Conservation (phyloP, 257 asterid genomes). For the Anisodus tanguticus region DNA sequence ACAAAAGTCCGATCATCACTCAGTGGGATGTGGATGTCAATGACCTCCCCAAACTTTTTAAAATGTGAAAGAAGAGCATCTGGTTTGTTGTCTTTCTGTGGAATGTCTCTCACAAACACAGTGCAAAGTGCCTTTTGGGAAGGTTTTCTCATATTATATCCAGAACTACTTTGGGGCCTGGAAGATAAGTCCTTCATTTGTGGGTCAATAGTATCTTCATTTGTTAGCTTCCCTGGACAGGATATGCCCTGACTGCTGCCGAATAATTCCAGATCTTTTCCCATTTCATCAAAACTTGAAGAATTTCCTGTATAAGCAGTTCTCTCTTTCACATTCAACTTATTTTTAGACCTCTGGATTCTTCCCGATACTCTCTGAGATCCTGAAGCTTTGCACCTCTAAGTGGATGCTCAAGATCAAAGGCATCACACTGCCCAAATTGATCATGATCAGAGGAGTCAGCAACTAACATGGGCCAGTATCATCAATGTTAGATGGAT, state of each 20-base stretch:
- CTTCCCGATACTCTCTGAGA: slow-evolving; percentile 86
- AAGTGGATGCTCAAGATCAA: slow-evolving; percentile 48
- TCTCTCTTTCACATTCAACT: slow-evolving; percentile 53
- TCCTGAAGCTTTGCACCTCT: slow-evolving; percentile 53
- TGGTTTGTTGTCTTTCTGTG: slow-evolving; percentile 80
- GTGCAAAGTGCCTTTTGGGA: slow-evolving; percentile 82
- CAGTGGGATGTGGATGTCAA: slow-evolving; percentile 77
- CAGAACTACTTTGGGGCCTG: slow-evolving; percentile 55
- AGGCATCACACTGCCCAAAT: slow-evolving; percentile 55
- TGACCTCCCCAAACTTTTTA: slow-evolving; percentile 85
- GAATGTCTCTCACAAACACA: slow-evolving; percentile 78
- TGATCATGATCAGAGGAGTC: slow-evolving; percentile 50
- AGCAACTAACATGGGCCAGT: slow-evolving; percentile 47
- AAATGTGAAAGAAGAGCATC: slow-evolving; percentile 93
- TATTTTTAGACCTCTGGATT: slow-evolving; percentile 55
- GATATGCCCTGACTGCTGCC: slow-evolving; percentile 44
- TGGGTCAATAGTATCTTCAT: slow-evolving; percentile 48
- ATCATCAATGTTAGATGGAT: slow-evolving; percentile 57
- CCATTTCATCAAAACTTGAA: slow-evolving; percentile 46
- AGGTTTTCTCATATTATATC: slow-evolving; percentile 57
- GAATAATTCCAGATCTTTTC: slow-evolving; percentile 44
- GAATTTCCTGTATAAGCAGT: slow-evolving; percentile 49
- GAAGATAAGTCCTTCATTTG: slow-evolving; percentile 55
- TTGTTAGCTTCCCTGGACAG: slow-evolving; percentile 50
- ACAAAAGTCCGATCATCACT: slow-evolving; percentile 80